phyloP scores from a whole-genome alignment of 768 basidiomycete species.

The Leccinum variicolor region DNA sequence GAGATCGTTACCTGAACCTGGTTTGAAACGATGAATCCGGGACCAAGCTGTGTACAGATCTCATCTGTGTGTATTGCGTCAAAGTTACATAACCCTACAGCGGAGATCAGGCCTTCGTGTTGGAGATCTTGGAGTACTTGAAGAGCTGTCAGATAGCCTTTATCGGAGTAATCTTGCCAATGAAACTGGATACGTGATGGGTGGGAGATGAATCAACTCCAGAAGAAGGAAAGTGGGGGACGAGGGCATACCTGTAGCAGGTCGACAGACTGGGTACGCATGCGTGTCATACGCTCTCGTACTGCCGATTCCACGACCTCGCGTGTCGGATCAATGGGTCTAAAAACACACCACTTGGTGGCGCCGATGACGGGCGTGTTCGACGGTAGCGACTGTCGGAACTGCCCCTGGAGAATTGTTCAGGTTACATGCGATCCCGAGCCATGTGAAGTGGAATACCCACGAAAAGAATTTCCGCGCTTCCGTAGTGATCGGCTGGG shows the following conservation, averaged over 20 bases:
- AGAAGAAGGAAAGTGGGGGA: neutral
- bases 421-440: neutral
- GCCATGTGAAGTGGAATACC: constrained; percentile 19
- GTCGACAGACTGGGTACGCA: constrained; percentile 58
- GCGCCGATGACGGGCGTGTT: constrained; percentile 56
- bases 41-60: constrained; percentile 72
- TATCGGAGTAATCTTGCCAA: constrained; percentile 67
- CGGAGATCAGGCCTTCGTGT: constrained; percentile 53
- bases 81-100: constrained; percentile 80
- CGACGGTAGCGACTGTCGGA: constrained; percentile 44
- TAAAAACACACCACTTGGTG: constrained; percentile 87
- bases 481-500: constrained; percentile 84
- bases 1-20: constrained; percentile 65
- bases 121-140: constrained; percentile 59
- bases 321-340: constrained; percentile 46
- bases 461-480: constrained; percentile 79
- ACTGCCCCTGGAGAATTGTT: constrained; percentile 56
- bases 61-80: constrained; percentile 73
- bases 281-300: constrained; percentile 66
- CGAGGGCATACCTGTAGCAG: constrained; percentile 58
- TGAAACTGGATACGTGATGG: constrained; percentile 52
- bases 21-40: constrained; percentile 72
- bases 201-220: neutral
- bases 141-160: constrained; percentile 45
- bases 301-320: constrained; percentile 59